Evolutionary conservation across 306 rosid species (phyloP).

Genomic region (Coriaria nepalensis): DNA sequence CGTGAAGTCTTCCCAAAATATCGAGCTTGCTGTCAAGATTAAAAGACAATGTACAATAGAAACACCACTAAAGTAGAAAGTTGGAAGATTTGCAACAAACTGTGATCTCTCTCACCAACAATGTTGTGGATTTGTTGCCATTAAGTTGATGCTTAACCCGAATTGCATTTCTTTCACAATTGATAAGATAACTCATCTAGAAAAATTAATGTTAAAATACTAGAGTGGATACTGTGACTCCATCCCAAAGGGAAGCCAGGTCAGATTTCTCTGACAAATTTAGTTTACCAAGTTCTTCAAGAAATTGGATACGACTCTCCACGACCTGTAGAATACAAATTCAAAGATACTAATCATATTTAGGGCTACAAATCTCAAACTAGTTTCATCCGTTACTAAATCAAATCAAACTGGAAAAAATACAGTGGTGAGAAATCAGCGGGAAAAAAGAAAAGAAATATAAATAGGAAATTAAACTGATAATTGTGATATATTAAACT

Average conservation of each 20-base stretch:
- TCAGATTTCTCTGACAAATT: constrained; percentile 33
- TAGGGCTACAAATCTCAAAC: background rate
- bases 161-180: background rate
- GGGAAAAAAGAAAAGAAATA: too few relatives aligned
- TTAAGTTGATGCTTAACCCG: background rate
- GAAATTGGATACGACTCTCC: constrained; percentile 49
- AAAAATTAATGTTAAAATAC: background rate
- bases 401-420: background rate
- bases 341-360: background rate
- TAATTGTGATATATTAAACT: too few relatives aligned
- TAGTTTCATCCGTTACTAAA: too few relatives aligned
- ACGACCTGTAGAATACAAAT: constrained; percentile 31
- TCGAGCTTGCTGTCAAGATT: constrained; percentile 58
- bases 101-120: background rate
- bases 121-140: background rate
- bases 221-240: constrained; percentile 53
- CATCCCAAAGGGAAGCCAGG: constrained; percentile 28
- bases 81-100: background rate
- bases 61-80: background rate
- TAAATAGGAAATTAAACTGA: too few relatives aligned
- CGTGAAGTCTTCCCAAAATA: constrained; percentile 82
- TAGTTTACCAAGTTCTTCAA: constrained; percentile 34
- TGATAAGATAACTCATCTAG: background rate
- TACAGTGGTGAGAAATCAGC: background rate
- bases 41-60: constrained; percentile 9